Percentiles rank a stretch among this genome's conserved stretches.
Evolutionary conservation across 306 rosid species (phyloP).

Genomic region (Myrica gale): DNA sequence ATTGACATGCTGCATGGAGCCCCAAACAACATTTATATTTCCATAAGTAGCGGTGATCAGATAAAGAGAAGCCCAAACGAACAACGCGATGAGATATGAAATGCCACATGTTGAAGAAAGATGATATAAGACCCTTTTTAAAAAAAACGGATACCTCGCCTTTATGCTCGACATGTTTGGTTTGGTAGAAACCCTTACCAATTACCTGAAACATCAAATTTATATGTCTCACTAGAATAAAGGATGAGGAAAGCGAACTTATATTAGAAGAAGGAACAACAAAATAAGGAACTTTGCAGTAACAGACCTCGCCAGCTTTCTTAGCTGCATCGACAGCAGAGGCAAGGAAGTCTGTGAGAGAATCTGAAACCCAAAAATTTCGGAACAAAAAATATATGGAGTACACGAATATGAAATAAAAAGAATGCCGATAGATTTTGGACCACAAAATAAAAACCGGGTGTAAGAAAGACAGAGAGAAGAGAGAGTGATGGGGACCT

Average conservation of each 20-base stretch:
- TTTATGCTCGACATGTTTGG: slow-evolving; percentile 79
- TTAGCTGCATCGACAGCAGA: slow-evolving; percentile 81
- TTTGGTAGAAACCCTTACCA: slow-evolving; percentile 69
- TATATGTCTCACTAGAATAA: neutral
- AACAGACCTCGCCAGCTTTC: slow-evolving; percentile 76
- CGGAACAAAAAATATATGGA: neutral
- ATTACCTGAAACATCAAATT: slow-evolving; percentile 47
- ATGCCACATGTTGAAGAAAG: neutral
- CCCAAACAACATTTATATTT: neutral
- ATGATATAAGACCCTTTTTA: neutral
- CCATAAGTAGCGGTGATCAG: slow-evolving; percentile 4
- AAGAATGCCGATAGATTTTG: slow-evolving; percentile 1
- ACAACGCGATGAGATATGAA: neutral
- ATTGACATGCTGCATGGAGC: neutral
- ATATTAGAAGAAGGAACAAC: neutral
- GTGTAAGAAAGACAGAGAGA: neutral
- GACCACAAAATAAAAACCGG: neutral
- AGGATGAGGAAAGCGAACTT: neutral
- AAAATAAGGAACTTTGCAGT: neutral
- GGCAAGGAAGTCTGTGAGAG: slow-evolving; percentile 55
- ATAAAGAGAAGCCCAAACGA: neutral
- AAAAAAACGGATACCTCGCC: slow-evolving; percentile 52
- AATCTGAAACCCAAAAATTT: slow-evolving; percentile 40
- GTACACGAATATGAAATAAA: neutral
- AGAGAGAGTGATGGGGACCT: neutral